phyloP scores from a whole-genome alignment of 129 eudicot species.

The Chrysanthemum lavandulifolium region DNA sequence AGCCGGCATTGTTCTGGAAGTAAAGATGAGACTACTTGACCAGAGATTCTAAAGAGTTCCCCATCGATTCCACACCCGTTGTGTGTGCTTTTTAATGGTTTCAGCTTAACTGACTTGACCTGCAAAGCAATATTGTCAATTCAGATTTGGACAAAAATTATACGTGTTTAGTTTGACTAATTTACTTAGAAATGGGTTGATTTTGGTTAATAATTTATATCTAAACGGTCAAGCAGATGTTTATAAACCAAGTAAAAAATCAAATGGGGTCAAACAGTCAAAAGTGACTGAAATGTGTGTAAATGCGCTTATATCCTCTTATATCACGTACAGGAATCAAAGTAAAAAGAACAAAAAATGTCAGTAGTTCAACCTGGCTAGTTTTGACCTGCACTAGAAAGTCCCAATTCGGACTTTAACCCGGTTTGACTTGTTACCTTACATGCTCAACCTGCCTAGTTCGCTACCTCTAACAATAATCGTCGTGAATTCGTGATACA shows the following conservation, averaged over 20 bases:
- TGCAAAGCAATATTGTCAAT: slow-evolving; percentile 31
- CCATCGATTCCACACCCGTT: slow-evolving; percentile 97
- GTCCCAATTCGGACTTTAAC: background rate
- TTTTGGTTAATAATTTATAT: background rate
- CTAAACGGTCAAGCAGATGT: background rate
- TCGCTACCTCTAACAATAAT: too few relatives aligned
- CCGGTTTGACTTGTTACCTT: background rate
- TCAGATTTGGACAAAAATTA: background rate
- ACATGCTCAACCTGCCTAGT: too few relatives aligned
- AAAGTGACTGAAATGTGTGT: too few relatives aligned
- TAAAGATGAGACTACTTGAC: slow-evolving; percentile 74
- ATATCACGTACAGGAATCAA: too few relatives aligned
- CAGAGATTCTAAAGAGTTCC: slow-evolving; percentile 75
- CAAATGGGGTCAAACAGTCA: background rate
- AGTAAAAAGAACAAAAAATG: too few relatives aligned
- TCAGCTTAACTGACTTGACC: slow-evolving; percentile 87
- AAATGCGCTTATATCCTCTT: too few relatives aligned
- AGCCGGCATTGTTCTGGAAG: slow-evolving; percentile 95
- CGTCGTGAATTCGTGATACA: too few relatives aligned
- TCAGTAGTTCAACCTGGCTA: too few relatives aligned
- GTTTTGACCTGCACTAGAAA: too few relatives aligned
- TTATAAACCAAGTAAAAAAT: background rate
- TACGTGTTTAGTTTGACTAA: background rate
- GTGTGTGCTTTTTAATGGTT: slow-evolving; percentile 79
- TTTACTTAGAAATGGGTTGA: background rate